A percentile compares a stretch with the other conserved stretches of the same genome.
phyloP scores from a whole-genome alignment of 179 eudicot species.

The Gypsophila paniculata region DNA sequence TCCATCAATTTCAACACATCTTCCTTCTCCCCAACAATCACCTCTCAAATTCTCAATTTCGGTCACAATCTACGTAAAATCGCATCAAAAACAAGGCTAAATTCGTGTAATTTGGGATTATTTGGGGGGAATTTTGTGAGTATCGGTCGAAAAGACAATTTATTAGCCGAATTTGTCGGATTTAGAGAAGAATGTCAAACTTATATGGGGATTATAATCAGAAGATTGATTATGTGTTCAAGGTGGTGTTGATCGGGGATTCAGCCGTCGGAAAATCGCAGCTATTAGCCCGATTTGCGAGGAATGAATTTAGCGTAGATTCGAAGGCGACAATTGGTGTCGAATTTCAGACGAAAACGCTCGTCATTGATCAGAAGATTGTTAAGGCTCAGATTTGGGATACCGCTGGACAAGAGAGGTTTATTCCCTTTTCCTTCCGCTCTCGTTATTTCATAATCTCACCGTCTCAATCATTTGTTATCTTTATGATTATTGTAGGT shows the following conservation, averaged over 20 bases:
- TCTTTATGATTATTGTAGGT: too few species aligned
- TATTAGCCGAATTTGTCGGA: not conserved
- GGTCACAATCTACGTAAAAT: not conserved
- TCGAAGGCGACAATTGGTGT: slow-evolving; percentile 76
- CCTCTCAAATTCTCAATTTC: not conserved
- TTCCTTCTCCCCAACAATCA: not conserved
- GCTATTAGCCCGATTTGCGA: slow-evolving; percentile 60
- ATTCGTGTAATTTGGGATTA: not conserved
- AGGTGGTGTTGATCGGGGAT: slow-evolving; percentile 71
- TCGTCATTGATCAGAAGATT: slow-evolving; percentile 53
- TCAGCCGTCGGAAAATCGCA: slow-evolving; percentile 77
- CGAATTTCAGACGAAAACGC: slow-evolving; percentile 69
- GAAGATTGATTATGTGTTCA: slow-evolving; percentile 72
- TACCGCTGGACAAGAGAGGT: slow-evolving; percentile 85
- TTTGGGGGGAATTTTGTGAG: not conserved
- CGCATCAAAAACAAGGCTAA: not conserved
- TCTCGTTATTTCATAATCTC: too few species aligned
- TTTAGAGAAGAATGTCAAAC: slow-evolving; percentile 46
- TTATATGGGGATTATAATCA: slow-evolving; percentile 48
- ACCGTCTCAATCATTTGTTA: too few species aligned
- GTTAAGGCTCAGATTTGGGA: slow-evolving; percentile 88
- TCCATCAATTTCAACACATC: slow-evolving; percentile 4
- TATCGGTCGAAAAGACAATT: not conserved
- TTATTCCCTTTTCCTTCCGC: not conserved
- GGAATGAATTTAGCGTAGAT: slow-evolving; percentile 63